These are phyloP conservation scores for Tylopilus sp. DNA, from an alignment of 768 basidiomycete genomes.

Conservation along the genomic window DNA sequence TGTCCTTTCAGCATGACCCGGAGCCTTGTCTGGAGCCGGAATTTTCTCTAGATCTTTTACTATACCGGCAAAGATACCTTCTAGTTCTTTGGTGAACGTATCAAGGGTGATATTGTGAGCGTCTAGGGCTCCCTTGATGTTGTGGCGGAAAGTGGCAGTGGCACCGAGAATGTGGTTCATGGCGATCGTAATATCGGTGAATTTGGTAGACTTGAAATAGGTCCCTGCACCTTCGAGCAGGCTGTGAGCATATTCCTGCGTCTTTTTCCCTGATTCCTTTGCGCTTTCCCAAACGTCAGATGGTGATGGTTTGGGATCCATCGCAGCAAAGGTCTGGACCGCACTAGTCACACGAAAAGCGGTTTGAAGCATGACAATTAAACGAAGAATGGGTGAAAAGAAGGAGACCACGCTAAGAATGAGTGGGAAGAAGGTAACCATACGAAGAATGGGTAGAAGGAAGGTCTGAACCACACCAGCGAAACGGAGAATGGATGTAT, in stretches of 20 bases:
- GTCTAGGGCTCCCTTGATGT: neutral
- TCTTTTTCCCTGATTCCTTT: neutral
- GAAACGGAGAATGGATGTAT: neutral
- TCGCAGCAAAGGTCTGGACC: neutral
- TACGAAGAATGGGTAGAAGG: no score
- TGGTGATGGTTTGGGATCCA: neutral
- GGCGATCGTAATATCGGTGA: neutral
- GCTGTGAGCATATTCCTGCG: slow-evolving; percentile 7
- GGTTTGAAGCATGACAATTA: no score
- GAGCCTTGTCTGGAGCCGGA: neutral
- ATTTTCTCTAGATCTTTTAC: neutral
- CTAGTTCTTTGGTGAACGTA: neutral
- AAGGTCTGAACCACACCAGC: neutral
- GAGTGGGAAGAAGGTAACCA: no score
- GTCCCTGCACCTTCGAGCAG: neutral
- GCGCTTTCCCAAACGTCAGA: slow-evolving; percentile 16
- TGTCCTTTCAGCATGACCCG: neutral
- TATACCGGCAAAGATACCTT: neutral
- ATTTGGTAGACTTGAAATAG: neutral
- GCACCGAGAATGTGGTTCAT: neutral
- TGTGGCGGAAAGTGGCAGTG: neutral
- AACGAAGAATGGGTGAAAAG: no score
- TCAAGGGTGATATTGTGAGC: neutral
- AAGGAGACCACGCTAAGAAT: no score
- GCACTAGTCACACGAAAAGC: neutral